A percentile compares a stretch with the other conserved stretches of the same genome.
These are phyloP conservation scores for Aegilops sharonensis DNA, from an alignment of 176 grass and related monocot genomes.

Conservation along the genomic window DNA sequence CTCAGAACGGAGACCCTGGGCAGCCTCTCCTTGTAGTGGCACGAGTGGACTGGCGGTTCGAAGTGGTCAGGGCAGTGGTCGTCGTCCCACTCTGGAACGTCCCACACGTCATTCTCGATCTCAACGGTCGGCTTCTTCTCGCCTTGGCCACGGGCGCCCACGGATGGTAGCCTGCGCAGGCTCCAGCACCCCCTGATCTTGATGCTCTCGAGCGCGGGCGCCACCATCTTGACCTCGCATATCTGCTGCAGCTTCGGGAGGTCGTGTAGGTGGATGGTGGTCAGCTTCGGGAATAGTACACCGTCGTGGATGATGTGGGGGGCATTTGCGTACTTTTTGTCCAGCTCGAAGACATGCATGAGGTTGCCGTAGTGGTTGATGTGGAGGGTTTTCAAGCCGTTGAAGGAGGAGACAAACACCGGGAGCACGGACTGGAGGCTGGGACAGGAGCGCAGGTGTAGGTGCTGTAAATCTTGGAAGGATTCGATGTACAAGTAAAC, in stretches of 20 bases:
- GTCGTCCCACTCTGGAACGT: conserved; percentile 9
- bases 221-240: background rate
- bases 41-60: background rate
- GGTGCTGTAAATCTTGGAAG: no score
- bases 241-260: background rate
- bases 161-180: background rate
- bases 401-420: background rate
- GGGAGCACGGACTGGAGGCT: background rate
- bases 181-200: background rate
- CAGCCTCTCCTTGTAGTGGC: conserved; percentile 6
- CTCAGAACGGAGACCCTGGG: background rate
- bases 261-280: conserved; percentile 18
- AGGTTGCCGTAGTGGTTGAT: conserved; percentile 29
- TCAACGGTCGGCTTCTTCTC: background rate
- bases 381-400: background rate
- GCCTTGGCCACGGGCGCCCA: background rate
- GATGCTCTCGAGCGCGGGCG: background rate
- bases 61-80: background rate
- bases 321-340: no score
- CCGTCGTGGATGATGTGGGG: no score
- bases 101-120: background rate
- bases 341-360: background rate
- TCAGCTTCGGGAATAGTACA: background rate
- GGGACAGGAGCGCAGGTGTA: background rate
- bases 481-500: no score